A percentile compares a stretch with the other conserved stretches of the same genome.
Conservation (phyloP, 2,329 filamentous ascomycete species). For the Aphanocladium album region DNA sequence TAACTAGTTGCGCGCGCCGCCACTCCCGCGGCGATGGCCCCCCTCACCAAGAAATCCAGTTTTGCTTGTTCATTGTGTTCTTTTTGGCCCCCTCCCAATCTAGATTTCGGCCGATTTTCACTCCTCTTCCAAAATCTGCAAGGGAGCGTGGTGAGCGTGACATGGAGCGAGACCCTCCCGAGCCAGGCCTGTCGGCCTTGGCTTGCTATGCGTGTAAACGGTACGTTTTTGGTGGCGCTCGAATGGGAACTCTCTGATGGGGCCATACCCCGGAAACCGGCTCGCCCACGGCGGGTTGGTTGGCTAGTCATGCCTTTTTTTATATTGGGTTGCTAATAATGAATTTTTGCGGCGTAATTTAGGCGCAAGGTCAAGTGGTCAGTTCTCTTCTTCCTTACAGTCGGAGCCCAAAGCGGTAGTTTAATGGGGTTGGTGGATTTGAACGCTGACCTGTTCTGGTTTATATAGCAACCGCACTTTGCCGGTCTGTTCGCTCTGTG, state of each 20-base stretch:
- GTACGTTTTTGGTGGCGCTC: neutral
- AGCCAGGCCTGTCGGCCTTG: neutral
- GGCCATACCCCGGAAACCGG: no score
- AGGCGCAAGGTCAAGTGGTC: constrained; percentile 9
- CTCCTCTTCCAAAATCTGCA: neutral
- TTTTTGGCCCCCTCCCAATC: no score
- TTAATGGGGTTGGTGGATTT: no score
- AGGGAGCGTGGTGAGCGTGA: neutral
- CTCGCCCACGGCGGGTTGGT: no score
- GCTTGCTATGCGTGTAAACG: constrained; percentile 2
- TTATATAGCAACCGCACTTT: constrained; percentile 1
- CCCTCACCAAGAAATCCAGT: no score
- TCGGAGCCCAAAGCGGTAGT: no score
- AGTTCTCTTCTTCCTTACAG: no score
- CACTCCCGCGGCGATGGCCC: no score
- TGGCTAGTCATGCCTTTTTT: no score
- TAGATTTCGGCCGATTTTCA: neutral
- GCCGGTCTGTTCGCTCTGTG: neutral
- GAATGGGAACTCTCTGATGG: no score
- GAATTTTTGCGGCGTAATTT: neutral
- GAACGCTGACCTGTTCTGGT: no score
- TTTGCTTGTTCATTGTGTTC: no score
- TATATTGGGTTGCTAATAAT: neutral
- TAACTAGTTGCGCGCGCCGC: neutral
- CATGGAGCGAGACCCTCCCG: neutral